Conservation (phyloP, 1,139 yeast genomes). For the Blastobotrys indianensis region DNA sequence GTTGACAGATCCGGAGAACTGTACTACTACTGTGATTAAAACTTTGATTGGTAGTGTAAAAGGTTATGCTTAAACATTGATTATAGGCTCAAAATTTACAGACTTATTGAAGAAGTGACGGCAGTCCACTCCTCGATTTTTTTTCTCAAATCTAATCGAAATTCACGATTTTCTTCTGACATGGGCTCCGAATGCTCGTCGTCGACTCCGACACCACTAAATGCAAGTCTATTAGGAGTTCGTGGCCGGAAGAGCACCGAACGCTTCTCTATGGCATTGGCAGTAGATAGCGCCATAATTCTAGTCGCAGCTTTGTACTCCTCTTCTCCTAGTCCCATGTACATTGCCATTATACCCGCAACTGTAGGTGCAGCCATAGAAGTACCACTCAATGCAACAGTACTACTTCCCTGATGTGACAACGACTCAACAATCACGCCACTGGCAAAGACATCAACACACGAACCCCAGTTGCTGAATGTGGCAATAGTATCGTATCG, state of each 20-base stretch:
- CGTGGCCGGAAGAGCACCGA: conserved; percentile 39
- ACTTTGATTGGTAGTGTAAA: too few species aligned
- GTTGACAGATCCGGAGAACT: too few species aligned
- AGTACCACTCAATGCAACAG: conserved; percentile 60
- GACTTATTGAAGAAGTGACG: too few species aligned
- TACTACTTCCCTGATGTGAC: conserved; percentile 24
- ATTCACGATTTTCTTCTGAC: not conserved
- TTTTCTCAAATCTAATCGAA: not conserved
- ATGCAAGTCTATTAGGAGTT: conserved; percentile 44
- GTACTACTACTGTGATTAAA: too few species aligned
- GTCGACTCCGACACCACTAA: conserved; percentile 32
- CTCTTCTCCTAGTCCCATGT: conserved; percentile 53
- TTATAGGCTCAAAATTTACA: too few species aligned
- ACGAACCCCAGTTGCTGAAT: conserved; percentile 84
- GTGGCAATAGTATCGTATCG: conserved; percentile 60
- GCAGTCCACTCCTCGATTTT: not conserved
- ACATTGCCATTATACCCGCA: conserved; percentile 63
- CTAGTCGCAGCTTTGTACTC: conserved; percentile 28
- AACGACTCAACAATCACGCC: conserved; percentile 55
- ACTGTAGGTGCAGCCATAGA: conserved; percentile 89
- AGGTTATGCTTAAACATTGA: too few species aligned
- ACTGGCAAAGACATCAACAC: conserved; percentile 81
- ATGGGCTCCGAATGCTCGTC: not conserved
- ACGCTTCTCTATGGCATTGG: conserved; percentile 25
- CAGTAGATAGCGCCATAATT: conserved; percentile 20